phyloP scores from a whole-genome alignment of 441 rosid genomes.

The Populus hybrid region DNA sequence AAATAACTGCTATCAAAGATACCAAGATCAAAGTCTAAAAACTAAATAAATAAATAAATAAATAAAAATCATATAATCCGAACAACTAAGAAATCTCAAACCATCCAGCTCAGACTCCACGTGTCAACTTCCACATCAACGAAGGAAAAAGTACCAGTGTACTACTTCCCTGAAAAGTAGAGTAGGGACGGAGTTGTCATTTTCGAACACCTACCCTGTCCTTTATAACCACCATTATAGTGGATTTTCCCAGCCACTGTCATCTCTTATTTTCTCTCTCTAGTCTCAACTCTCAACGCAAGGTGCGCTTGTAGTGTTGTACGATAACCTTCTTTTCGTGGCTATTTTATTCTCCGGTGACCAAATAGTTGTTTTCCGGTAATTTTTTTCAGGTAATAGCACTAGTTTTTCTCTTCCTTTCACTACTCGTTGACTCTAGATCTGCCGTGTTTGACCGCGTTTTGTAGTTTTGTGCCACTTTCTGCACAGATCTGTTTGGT shows the following conservation, averaged over 20 bases:
- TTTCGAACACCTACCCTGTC: conserved; percentile 25
- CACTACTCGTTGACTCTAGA: conserved; percentile 4
- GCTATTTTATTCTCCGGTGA: neutral
- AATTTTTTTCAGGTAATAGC: conserved; percentile 14
- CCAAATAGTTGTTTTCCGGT: conserved; percentile 11
- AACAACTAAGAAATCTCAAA: neutral
- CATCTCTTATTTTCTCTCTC: neutral
- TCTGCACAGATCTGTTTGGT: conserved; percentile 18
- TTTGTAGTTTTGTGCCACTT: neutral
- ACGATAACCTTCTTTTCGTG: neutral
- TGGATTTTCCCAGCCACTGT: neutral
- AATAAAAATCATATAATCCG: neutral
- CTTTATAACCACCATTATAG: conserved; percentile 18
- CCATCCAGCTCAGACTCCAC: neutral
- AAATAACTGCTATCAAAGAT: neutral
- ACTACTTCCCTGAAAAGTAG: neutral
- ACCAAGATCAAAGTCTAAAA: neutral
- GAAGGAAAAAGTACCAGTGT: neutral
- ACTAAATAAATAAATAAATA: neutral
- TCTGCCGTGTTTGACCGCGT: neutral
- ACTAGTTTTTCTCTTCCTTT: neutral
- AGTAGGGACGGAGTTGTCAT: conserved; percentile 38
- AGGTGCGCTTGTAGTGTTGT: neutral
- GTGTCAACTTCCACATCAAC: neutral
- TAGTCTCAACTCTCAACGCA: neutral